These are phyloP conservation scores for Urostyla sp. DNA, from an alignment of 73 alveolate species.

Conservation along the genomic window DNA sequence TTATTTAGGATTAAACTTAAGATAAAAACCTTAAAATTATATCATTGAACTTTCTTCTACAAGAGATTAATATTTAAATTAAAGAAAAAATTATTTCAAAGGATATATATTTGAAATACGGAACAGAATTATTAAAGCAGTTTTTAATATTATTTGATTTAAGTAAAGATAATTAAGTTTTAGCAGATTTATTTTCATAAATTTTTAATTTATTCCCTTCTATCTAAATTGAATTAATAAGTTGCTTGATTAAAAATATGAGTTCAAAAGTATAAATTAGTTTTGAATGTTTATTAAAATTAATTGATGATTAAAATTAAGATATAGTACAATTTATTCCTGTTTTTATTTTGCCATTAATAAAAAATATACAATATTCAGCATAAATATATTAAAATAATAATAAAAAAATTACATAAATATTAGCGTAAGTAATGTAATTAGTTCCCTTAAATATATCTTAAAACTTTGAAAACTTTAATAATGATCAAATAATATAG, in stretches of 20 bases:
- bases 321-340: slow-evolving; percentile 29
- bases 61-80: too few species aligned
- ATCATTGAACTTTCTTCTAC: too few species aligned
- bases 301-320: neutral
- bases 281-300: neutral
- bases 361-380: slow-evolving; percentile 15
- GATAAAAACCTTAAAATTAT: too few species aligned
- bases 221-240: neutral
- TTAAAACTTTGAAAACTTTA: neutral
- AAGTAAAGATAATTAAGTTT: too few species aligned
- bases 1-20: too few species aligned
- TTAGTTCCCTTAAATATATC: slow-evolving; percentile 34
- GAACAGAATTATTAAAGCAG: too few species aligned
- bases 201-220: neutral
- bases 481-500: neutral
- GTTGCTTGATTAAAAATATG: slow-evolving; percentile 1
- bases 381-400: slow-evolving; percentile 5
- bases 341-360: slow-evolving; percentile 48
- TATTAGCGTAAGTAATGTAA: slow-evolving; percentile 22
- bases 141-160: too few species aligned
- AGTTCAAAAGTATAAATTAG: neutral
- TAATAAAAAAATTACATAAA: slow-evolving; percentile 33
- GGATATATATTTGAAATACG: too few species aligned
- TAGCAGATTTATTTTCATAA: too few species aligned
- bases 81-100: too few species aligned